These are phyloP conservation scores for Candida nonsorbophila DNA, from an alignment of 805 yeast genomes.

Conservation along the genomic window DNA sequence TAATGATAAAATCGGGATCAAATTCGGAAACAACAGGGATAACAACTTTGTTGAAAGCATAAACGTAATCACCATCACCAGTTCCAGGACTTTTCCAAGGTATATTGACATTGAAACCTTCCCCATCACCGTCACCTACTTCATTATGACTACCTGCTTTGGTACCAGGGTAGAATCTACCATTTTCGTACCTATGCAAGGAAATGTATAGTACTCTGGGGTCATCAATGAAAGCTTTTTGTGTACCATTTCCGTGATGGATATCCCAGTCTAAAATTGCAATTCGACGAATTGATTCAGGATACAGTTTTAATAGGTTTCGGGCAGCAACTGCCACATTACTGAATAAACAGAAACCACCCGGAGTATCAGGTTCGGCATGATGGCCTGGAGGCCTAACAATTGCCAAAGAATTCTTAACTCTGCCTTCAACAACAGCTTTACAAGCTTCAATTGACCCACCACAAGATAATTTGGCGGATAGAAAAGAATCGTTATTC, in stretches of 20 bases:
- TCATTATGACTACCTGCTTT: constrained; percentile 75
- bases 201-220: constrained; percentile 90
- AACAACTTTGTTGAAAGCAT: constrained; percentile 80
- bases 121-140: constrained; percentile 82
- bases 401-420: constrained; percentile 87
- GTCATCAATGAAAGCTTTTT: constrained; percentile 82
- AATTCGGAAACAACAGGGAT: constrained; percentile 88
- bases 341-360: constrained; percentile 93
- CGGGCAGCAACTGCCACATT: constrained; percentile 97
- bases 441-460: constrained; percentile 95
- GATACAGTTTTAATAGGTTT: constrained; percentile 72
- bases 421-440: constrained; percentile 90
- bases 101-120: constrained; percentile 81
- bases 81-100: constrained; percentile 94
- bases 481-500: constrained; percentile 80
- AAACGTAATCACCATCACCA: constrained; percentile 92
- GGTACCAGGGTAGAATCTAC: constrained; percentile 92
- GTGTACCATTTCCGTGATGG: constrained; percentile 99
- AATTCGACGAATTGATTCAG: constrained; percentile 81
- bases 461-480: constrained; percentile 92
- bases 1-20: constrained; percentile 86
- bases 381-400: constrained; percentile 99
- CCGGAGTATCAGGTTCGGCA: constrained; percentile 96
- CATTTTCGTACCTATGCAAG: constrained; percentile 87
- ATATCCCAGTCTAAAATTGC: constrained; percentile 96